A percentile compares a stretch with the other conserved stretches of the same genome.
These are phyloP conservation scores for Tolypocladium ophioglossoides DNA, from an alignment of 2,329 filamentous ascomycete species.

Conservation along the genomic window DNA sequence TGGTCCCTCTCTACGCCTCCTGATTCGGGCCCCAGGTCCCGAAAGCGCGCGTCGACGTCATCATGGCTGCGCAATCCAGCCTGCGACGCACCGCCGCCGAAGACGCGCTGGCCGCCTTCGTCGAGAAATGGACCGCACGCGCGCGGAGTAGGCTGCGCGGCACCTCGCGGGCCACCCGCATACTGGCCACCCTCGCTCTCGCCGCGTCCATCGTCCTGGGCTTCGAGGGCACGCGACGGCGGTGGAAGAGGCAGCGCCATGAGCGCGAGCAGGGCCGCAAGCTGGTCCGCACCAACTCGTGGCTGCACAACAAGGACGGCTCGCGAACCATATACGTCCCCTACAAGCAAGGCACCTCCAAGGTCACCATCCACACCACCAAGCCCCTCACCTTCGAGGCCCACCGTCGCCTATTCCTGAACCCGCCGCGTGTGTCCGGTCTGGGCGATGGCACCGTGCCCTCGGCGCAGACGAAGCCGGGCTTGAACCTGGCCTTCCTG, in stretches of 20 bases:
- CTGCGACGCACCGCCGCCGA: constrained; percentile 55
- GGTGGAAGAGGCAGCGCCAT: constrained; percentile 61
- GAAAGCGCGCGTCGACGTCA: constrained; percentile 1
- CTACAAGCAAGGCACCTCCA: constrained; percentile 77
- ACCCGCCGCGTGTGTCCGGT: constrained; percentile 75
- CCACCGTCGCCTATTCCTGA: constrained; percentile 83
- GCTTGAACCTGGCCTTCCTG: constrained; percentile 87
- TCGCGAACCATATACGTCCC: constrained; percentile 92
- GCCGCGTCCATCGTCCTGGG: constrained; percentile 68
- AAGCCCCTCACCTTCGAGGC: constrained; percentile 94
- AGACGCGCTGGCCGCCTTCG: constrained; percentile 54
- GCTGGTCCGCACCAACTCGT: constrained; percentile 83
- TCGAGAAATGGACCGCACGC: constrained; percentile 47
- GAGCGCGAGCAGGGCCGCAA: constrained; percentile 77
- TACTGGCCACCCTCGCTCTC: constrained; percentile 68
- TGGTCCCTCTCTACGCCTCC: background rate
- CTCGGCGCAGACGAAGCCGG: constrained; percentile 82
- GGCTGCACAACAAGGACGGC: constrained; percentile 86
- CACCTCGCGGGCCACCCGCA: constrained; percentile 59
- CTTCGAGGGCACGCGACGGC: constrained; percentile 67
- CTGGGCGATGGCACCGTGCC: constrained; percentile 68
- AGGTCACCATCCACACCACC: constrained; percentile 82
- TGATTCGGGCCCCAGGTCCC: background rate
- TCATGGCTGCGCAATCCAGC: constrained; percentile 83
- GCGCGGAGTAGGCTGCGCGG: constrained; percentile 44